Evolutionary conservation across 2,329 filamentous ascomycete genomes (phyloP), one percentile per base, ranked within the genome.

Genomic region (Trichoderma lentiforme): DNA sequence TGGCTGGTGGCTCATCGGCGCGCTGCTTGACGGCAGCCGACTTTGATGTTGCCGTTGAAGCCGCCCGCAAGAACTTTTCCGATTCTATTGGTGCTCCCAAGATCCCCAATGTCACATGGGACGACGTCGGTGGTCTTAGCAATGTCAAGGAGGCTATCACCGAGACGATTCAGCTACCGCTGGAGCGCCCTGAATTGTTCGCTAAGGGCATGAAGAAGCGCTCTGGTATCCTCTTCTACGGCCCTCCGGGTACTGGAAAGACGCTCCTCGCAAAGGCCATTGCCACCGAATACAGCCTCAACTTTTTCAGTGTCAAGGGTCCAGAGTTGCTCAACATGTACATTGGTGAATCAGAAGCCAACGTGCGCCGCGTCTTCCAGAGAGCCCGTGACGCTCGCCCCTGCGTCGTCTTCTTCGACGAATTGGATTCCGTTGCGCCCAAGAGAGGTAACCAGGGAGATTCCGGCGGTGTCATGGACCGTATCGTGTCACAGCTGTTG

Each of bases 151-250:
- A 97, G 76, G 95, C 95, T n/a, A 92, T 98, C 68, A 93, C 94
- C 80, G 96, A 98, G 81, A 98, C 96, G 0, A 98, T 98, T 69
- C 95, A 98, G 80, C 86, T 98, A 43, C 96, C 95, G 0, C 88
- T 98, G 1, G 93, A 97, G 74, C 88, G 95, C 11, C 95, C 95
- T 1, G 96, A 98, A 80, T 87, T 98, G 1, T 98, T 98, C 78
- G 95, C 95, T 36, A 97, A 95, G 84, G 96, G 95, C 64, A 96
- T 98, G 92, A 98, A 98, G 87, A 98, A 98, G 84, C 91, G 95
- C 56, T 97, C 93, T 26, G 94, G 94, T 76, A 97, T 97, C 75
- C 82, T 97, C 28, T 97, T 97, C 82, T 97, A 97, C 78, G 94
- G 94, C 0, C 94, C 94, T 1, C 94, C 94, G 0, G 94, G 94